Conservation (phyloP, 108 stramenopile genomes). For the Parmales sp. region DNA sequence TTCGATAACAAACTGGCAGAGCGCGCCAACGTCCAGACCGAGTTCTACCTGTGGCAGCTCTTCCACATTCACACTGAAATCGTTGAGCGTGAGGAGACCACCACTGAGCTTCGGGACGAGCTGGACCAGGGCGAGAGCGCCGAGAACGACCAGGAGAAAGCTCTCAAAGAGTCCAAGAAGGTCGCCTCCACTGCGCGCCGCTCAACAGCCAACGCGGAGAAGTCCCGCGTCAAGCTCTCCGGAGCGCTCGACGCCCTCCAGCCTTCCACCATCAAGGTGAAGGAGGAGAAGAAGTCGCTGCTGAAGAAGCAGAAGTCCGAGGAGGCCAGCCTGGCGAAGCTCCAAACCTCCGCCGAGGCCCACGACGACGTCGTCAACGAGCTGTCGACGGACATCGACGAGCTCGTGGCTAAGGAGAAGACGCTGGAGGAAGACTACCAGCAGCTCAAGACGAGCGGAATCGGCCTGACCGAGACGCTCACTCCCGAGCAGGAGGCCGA, state of each 20-base stretch:
- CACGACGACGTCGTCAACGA: conserved; percentile 45
- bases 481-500: conserved; percentile 70
- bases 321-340: conserved; percentile 39
- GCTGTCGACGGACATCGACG: conserved; percentile 44
- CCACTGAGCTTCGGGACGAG: conserved; percentile 45
- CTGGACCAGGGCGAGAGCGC: conserved; percentile 36
- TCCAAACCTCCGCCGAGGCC: conserved; percentile 41
- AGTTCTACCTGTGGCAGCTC: conserved; percentile 84
- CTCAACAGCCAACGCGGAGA: conserved; percentile 48
- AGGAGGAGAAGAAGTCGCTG: conserved; percentile 60
- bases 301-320: conserved; percentile 51
- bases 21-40: conserved; percentile 54
- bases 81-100: conserved; percentile 48
- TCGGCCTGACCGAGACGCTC: conserved; percentile 37
- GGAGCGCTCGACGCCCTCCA: conserved; percentile 55
- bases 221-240: conserved; percentile 51
- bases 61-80: conserved; percentile 76
- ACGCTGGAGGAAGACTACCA: conserved; percentile 66
- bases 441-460: conserved; percentile 52
- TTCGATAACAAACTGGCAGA: conserved; percentile 61
- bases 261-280: conserved; percentile 52
- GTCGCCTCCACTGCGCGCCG: conserved; percentile 49
- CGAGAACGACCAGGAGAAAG: conserved; percentile 46
- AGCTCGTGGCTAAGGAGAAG: conserved; percentile 33
- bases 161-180: conserved; percentile 62